A percentile compares a stretch with the other conserved stretches of the same genome.
These are phyloP conservation scores for Curvularia verruculosa DNA, from an alignment of 2,329 filamentous ascomycete genomes.

Conservation along the genomic window DNA sequence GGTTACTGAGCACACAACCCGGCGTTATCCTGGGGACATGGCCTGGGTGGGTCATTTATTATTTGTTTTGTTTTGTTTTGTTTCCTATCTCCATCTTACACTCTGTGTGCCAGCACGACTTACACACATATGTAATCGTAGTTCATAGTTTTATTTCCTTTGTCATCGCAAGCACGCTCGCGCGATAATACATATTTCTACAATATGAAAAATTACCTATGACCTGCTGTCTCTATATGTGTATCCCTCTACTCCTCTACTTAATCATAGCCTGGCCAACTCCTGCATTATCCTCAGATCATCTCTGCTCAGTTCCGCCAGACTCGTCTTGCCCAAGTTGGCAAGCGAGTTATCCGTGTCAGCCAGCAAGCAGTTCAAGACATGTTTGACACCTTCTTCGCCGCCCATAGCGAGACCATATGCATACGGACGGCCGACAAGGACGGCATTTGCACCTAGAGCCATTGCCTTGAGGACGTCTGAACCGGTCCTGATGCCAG, in stretches of 20 bases:
- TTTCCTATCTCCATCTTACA: not conserved
- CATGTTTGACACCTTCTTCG: constrained; percentile 47
- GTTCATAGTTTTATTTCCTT: constrained; percentile 10
- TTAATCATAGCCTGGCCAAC: constrained; percentile 34
- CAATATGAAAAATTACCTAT: not conserved
- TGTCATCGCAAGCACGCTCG: not conserved
- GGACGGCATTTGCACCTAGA: constrained; percentile 45
- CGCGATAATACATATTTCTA: not conserved
- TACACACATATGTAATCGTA: constrained; percentile 15
- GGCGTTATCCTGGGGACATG: constrained; percentile 7
- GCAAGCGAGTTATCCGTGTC: constrained; percentile 43
- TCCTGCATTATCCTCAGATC: constrained; percentile 39
- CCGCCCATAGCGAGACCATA: constrained; percentile 49
- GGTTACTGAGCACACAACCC: constrained; percentile 2
- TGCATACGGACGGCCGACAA: constrained; percentile 46
- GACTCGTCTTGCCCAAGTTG: constrained; percentile 40
- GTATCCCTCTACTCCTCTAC: too few species aligned
- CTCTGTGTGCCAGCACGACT: constrained; percentile 3
- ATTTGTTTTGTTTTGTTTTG: constrained; percentile 1
- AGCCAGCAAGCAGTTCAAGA: constrained; percentile 42
- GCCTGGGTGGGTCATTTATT: constrained; percentile 1
- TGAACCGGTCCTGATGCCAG: constrained; percentile 44
- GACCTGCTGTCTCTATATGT: not conserved
- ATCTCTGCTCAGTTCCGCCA: constrained; percentile 35
- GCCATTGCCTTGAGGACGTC: constrained; percentile 49